Conservation (phyloP, 768 basidiomycete genomes). For the Termitomyces sp. region DNA sequence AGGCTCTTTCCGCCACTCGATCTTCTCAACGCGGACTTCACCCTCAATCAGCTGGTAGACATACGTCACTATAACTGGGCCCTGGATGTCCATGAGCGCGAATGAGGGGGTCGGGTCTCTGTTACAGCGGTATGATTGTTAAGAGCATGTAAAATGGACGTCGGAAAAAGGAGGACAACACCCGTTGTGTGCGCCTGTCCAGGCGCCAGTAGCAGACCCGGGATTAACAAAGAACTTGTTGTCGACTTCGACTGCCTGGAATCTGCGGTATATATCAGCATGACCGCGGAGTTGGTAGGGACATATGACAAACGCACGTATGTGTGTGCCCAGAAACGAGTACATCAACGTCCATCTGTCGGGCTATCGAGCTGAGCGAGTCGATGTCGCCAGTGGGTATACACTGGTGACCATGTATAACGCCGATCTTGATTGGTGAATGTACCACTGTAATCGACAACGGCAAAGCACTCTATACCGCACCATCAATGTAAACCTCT, state of each 20-base stretch:
- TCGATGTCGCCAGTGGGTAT: conserved; percentile 92
- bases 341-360: conserved; percentile 98
- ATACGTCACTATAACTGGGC: conserved; percentile 94
- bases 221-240: conserved; percentile 95
- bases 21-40: conserved; percentile 91
- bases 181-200: conserved; percentile 76
- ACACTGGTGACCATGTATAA: conserved; percentile 92
- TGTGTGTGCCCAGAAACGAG: conserved; percentile 93
- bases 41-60: conserved; percentile 95
- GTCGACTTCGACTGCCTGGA: conserved; percentile 92
- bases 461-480: conserved; percentile 65
- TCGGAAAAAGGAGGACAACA: conserved; percentile 20
- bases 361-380: conserved; percentile 80
- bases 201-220: conserved; percentile 92
- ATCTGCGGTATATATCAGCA: conserved; percentile 42
- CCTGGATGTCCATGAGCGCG: conserved; percentile 97
- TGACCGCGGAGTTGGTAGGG: neutral
- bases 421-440: conserved; percentile 83
- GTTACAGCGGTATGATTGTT: neutral
- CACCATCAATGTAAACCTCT: neutral
- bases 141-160: conserved; percentile 6
- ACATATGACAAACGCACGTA: conserved; percentile 50
- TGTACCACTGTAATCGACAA: conserved; percentile 79
- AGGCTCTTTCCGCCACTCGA: conserved; percentile 73
- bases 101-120: conserved; percentile 93